Percentiles rank a stretch among this genome's conserved stretches.
These are phyloP conservation scores for Alternaria angustiovoidea DNA, from an alignment of 2,329 filamentous ascomycete species.

Conservation along the genomic window DNA sequence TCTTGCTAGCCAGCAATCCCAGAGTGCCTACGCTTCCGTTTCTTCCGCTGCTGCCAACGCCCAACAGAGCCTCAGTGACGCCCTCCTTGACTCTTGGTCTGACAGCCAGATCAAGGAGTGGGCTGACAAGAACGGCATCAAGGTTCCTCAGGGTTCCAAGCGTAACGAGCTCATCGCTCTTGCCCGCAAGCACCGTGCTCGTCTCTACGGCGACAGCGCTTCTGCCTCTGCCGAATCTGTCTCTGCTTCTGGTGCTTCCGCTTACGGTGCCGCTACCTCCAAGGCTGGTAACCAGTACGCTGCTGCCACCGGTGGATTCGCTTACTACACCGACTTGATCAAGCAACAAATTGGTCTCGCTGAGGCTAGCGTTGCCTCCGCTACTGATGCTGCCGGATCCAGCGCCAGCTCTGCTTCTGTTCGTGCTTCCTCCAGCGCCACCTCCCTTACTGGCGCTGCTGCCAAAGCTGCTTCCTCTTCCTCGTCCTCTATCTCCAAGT, in stretches of 20 bases:
- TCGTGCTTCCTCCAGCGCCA: slow-evolving; percentile 22
- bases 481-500: slow-evolving; percentile 46
- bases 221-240: slow-evolving; percentile 41
- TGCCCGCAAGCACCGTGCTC: slow-evolving; percentile 83
- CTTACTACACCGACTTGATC: slow-evolving; percentile 53
- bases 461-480: slow-evolving; percentile 43
- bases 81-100: slow-evolving; percentile 87
- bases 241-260: slow-evolving; percentile 56
- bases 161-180: slow-evolving; percentile 88
- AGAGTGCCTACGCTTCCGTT: slow-evolving; percentile 56
- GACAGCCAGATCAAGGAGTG: slow-evolving; percentile 92
- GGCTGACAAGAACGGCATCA: slow-evolving; percentile 87
- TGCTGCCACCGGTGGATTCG: slow-evolving; percentile 63
- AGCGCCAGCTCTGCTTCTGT: slow-evolving; percentile 31
- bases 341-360: slow-evolving; percentile 57
- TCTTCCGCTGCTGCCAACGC: slow-evolving; percentile 65
- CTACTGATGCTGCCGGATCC: slow-evolving; percentile 60
- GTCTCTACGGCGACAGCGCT: slow-evolving; percentile 72
- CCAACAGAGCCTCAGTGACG: slow-evolving; percentile 79
- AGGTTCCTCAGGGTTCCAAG: slow-evolving; percentile 90
- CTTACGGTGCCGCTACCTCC: slow-evolving; percentile 64
- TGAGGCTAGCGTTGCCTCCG: slow-evolving; percentile 71
- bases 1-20: slow-evolving; percentile 74
- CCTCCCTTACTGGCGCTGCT: slow-evolving; percentile 31
- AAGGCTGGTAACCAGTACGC: slow-evolving; percentile 18